Evolutionary conservation across 2,329 filamentous ascomycete genomes (phyloP), one percentile per base, ranked within the genome.

Genomic region (Phaeoacremonium minimum): DNA sequence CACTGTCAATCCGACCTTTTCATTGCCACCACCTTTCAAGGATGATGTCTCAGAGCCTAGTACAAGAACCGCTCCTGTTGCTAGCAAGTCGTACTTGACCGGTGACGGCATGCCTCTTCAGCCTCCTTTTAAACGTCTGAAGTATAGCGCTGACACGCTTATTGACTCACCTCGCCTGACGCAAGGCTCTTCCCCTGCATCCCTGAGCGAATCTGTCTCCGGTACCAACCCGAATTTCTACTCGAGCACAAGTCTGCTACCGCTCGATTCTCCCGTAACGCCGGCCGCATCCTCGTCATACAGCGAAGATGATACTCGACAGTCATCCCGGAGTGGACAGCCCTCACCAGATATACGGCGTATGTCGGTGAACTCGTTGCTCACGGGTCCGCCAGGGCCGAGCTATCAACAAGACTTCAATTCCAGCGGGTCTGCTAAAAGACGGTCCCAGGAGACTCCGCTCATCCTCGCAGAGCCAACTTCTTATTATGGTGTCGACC

Each of bases 401-500:
- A 42, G 44, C 22, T 39, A 44, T n/a, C 28, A 46, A 22, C 44
- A 43, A 30, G 51, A 51, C 13, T 47, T 47, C 18, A 46, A 38
- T 20, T 32, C 36, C 30, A 38, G 47, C 34, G 46, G 49, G 22
- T 45, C 48, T 16, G 49, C 14, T 8, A 37, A 31, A 4, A 33
- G 30, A 7, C 37, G 30, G 31, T 14, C 35, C 28, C 42, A 41
- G 16, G 44, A 44, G 7, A 38, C 42, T 16, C 42, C 38, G 7
- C 20, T 44, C 18, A 41, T 38, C 31, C 20, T 42, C 16, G 28
- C 46, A 41, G 45, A 63, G 41, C 51, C 66, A 45, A 58, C 60
- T 22, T 71, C 61, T 6, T 75, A 70, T 30, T 88, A 85, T 53
- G 86, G 87, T 6, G 74, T 85, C 41, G 87, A 91, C 51, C 69